These are phyloP conservation scores for Cercospora citrullina DNA, from an alignment of 2,329 filamentous ascomycete species.

Conservation along the genomic window DNA sequence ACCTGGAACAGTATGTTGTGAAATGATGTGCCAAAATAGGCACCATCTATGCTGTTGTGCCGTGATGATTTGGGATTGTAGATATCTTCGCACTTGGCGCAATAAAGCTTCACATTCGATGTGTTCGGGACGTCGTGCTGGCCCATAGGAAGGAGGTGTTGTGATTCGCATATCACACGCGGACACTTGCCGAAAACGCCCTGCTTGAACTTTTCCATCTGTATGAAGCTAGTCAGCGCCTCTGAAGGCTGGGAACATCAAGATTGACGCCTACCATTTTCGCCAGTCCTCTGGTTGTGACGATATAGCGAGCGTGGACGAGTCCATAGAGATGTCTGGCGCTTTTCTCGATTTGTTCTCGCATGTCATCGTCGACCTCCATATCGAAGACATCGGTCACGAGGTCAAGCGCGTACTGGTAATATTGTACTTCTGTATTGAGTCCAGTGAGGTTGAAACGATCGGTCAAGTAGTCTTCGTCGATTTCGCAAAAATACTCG, in stretches of 20 bases:
- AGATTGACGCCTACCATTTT: constrained; percentile 74
- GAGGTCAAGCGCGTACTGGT: constrained; percentile 96
- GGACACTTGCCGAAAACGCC: constrained; percentile 97
- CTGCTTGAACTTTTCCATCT: constrained; percentile 99
- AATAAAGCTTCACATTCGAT: constrained; percentile 95
- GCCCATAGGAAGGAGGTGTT: constrained; percentile 92
- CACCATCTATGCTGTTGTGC: constrained; percentile 91
- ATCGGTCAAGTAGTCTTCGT: constrained; percentile 97
- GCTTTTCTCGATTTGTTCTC: constrained; percentile 96
- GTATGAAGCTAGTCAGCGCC: constrained; percentile 19
- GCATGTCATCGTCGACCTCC: constrained; percentile 97
- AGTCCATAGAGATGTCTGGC: constrained; percentile 93
- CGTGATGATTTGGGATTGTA: constrained; percentile 98
- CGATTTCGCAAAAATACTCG: constrained; percentile 99
- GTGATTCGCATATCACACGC: constrained; percentile 88
- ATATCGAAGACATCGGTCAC: constrained; percentile 98
- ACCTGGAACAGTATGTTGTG: constrained; percentile 99
- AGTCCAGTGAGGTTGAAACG: constrained; percentile 97
- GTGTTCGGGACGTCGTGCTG: constrained; percentile 84
- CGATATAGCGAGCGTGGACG: constrained; percentile 94
- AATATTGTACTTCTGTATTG: constrained; percentile 97
- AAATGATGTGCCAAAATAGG: constrained; percentile 97
- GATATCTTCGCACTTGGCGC: constrained; percentile 92
- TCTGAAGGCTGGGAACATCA: neutral
- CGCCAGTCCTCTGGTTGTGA: constrained; percentile 86